Conservation (phyloP, 2,329 filamentous ascomycete genomes). For the Colletotrichum musae region DNA sequence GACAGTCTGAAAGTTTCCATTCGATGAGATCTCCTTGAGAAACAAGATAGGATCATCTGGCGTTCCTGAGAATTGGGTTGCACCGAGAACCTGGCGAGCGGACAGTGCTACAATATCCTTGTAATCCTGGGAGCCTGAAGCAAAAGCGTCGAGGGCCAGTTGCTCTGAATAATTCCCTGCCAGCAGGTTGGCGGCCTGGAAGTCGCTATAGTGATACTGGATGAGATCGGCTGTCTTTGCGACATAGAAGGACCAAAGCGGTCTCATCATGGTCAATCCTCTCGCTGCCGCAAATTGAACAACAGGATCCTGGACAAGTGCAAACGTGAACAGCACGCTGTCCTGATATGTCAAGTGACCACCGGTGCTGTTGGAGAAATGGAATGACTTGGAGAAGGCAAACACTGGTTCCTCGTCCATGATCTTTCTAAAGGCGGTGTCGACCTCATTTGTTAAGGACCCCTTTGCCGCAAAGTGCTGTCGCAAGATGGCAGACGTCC, state of each 20-base stretch:
- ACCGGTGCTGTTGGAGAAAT: constrained; percentile 53
- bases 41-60: constrained; percentile 81
- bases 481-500: constrained; percentile 76
- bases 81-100: constrained; percentile 85
- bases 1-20: constrained; percentile 88
- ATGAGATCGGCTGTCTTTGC: constrained; percentile 73
- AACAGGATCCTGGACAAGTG: constrained; percentile 83
- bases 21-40: constrained; percentile 88
- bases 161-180: constrained; percentile 82
- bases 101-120: constrained; percentile 83
- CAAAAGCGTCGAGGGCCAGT: constrained; percentile 78
- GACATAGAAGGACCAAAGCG: constrained; percentile 86
- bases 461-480: constrained; percentile 79
- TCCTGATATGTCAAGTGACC: constrained; percentile 52
- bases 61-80: constrained; percentile 81
- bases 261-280: constrained; percentile 83
- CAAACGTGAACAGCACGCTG: constrained; percentile 81
- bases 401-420: constrained; percentile 87
- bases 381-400: constrained; percentile 80
- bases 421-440: constrained; percentile 77
- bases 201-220: constrained; percentile 83
- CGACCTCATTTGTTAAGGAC: constrained; percentile 75
- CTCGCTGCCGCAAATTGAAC: constrained; percentile 84
- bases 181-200: constrained; percentile 72
- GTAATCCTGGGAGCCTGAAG: constrained; percentile 81